A percentile compares a stretch with the other conserved stretches of the same genome.
These are phyloP conservation scores for Phymatotrichopsis omnivora DNA, from an alignment of 2,329 filamentous ascomycete species.

Conservation along the genomic window DNA sequence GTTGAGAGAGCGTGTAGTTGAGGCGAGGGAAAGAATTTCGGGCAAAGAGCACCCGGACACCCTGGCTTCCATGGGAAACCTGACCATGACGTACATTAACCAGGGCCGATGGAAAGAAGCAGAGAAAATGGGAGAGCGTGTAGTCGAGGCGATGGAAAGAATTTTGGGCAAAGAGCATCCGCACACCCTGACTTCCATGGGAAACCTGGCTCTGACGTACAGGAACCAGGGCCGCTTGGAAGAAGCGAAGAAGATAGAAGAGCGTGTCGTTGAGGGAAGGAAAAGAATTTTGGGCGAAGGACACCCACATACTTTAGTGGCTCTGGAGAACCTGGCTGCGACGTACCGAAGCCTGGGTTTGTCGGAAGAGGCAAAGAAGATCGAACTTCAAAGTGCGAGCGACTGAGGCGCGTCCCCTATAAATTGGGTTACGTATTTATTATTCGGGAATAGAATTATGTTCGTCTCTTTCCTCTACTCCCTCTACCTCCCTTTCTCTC, in stretches of 20 bases:
- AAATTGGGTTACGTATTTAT: no score
- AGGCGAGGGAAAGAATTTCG: constrained; percentile 1
- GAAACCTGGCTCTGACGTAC: constrained; percentile 20
- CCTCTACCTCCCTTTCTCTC: no score
- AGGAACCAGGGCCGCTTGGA: constrained; percentile 4
- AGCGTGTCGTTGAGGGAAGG: constrained; percentile 5
- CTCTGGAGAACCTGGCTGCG: no score
- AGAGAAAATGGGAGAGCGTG: constrained; percentile 19
- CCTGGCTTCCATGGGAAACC: constrained; percentile 15
- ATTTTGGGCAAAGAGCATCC: constrained; percentile 13
- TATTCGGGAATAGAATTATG: no score
- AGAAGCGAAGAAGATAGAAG: constrained; percentile 5
- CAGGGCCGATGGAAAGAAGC: constrained; percentile 23
- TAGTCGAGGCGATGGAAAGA: not conserved
- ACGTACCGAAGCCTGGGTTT: no score
- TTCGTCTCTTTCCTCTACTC: no score
- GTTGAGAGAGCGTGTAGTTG: not conserved
- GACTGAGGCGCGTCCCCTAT: no score
- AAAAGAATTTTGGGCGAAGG: constrained; percentile 17
- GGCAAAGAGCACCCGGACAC: constrained; percentile 24
- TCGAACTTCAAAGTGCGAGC: no score
- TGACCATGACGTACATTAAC: not conserved
- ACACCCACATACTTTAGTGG: constrained; percentile 17
- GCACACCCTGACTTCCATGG: constrained; percentile 13
- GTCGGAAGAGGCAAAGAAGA: no score